Evolutionary conservation across 2,329 filamentous ascomycete genomes (phyloP), one percentile per base, ranked within the genome.

Genomic region (Pseudogymnoascus pannorum): DNA sequence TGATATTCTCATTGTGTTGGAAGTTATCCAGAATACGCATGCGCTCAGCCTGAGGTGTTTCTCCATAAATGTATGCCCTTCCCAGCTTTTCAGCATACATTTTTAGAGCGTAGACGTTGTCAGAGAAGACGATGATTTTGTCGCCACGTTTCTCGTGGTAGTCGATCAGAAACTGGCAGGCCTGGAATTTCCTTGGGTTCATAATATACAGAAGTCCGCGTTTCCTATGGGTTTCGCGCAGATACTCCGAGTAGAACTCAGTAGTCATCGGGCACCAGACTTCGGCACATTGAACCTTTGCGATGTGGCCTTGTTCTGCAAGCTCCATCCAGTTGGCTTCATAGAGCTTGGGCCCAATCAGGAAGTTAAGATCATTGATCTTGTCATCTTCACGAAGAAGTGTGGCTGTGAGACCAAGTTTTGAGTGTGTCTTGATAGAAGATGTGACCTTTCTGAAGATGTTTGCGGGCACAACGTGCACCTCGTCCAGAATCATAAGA

Each of bases 251-350:
- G 74, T 97, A 97, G 72, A 99, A 99, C 68, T 99, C 94, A 0
- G 92, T 94, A 0, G 94, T 96, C 94, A 99, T 99, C 2, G 93
- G 92, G 71, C 94, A 99, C 94, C 94, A 99, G 5, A 99, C 94
- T 75, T 99, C 94, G 12, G 94, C 94, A 74, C 94, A 99, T 74
- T 99, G 94, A 1, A 99, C 94, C 67, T 91, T 88, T 35, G 94
- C 94, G 73, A 99, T 99, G 72, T 97, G 92, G 0, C 94, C 94
- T 75, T 97, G 92, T 70, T 97, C 91, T 1, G 93, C 94, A 40
- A 99, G 83, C 74, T 99, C 94, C 87, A 97, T 96, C 94, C 94
- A 99, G 73, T 99, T 99, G 26, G 94, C 94, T 75, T 99, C 94
- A 72, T 96, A 99, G 0, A 99, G 80, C 74, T 99, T 99, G 0